These are phyloP conservation scores for Aspergillus sclerotioniger DNA, from an alignment of 495 filamentous ascomycete genomes.

Conservation along the genomic window DNA sequence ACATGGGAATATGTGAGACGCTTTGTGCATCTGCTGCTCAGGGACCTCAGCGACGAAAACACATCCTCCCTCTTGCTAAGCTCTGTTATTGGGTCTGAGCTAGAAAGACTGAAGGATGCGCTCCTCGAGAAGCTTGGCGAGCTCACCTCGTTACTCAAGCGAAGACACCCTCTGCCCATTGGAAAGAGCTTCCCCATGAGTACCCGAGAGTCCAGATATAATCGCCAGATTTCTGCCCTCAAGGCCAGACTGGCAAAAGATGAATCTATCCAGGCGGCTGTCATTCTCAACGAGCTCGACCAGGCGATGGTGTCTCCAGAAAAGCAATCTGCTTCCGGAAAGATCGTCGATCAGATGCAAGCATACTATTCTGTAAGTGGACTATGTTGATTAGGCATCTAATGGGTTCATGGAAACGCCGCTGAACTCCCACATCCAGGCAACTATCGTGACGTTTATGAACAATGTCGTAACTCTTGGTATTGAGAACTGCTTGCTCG, in stretches of 20 bases:
- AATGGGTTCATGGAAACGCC: background rate
- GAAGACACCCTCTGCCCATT: slow-evolving; percentile 45
- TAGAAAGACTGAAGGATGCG: slow-evolving; percentile 29
- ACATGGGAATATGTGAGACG: slow-evolving; percentile 24
- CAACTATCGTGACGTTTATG: slow-evolving; percentile 58
- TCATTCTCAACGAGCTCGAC: slow-evolving; percentile 5
- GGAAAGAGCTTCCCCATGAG: slow-evolving; percentile 35
- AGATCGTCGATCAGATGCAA: slow-evolving; percentile 35
- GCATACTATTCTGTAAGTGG: slow-evolving; percentile 37
- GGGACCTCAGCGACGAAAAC: slow-evolving; percentile 28
- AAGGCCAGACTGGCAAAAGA: background rate
- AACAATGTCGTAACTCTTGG: slow-evolving; percentile 59
- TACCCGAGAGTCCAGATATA: slow-evolving; percentile 25
- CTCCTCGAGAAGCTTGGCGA: slow-evolving; percentile 41
- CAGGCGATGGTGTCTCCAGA: slow-evolving; percentile 6
- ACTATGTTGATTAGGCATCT: background rate
- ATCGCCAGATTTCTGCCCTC: slow-evolving; percentile 19
- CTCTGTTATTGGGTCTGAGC: slow-evolving; percentile 22
- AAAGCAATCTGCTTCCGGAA: slow-evolving; percentile 18
- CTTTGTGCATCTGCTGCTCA: slow-evolving; percentile 29
- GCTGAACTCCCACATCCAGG: slow-evolving; percentile 31
- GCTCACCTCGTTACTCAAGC: slow-evolving; percentile 41
- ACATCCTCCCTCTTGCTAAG: slow-evolving; percentile 28
- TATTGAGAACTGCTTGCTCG: slow-evolving; percentile 57
- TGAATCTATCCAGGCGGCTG: background rate